A percentile compares a stretch with the other conserved stretches of the same genome.
Conservation (phyloP, 2,329 filamentous ascomycete species). For the Aureobasidium sp. region DNA sequence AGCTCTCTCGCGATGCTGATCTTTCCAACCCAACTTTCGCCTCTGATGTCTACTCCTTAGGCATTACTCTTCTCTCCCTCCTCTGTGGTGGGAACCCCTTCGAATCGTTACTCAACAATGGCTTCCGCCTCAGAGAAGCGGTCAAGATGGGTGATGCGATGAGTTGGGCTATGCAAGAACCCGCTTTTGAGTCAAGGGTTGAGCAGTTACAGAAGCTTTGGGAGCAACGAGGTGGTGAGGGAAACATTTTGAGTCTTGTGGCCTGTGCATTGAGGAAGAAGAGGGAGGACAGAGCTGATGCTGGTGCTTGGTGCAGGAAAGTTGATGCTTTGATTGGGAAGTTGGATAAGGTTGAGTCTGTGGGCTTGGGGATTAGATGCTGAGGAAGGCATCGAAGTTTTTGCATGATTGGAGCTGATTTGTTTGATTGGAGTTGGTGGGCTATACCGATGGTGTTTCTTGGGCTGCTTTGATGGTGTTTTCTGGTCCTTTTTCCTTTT, state of each 20-base stretch:
- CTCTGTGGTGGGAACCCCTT: slow-evolving; percentile 36
- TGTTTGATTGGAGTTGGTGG: no score
- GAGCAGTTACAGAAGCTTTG: slow-evolving; percentile 24
- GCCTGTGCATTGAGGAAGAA: slow-evolving; percentile 30
- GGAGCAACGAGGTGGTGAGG: slow-evolving; percentile 13
- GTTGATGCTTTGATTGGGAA: not conserved
- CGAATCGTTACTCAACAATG: slow-evolving; percentile 29
- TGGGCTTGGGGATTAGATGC: slow-evolving; percentile 1
- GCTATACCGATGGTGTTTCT: not conserved
- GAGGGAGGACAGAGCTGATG: slow-evolving; percentile 20
- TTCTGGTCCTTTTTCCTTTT: no score
- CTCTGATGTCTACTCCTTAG: slow-evolving; percentile 37
- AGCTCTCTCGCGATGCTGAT: slow-evolving; percentile 22
- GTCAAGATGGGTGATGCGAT: slow-evolving; percentile 35
- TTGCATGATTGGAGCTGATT: not conserved
- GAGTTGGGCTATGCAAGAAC: slow-evolving; percentile 30
- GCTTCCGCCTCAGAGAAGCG: slow-evolving; percentile 35
- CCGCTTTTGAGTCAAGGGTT: slow-evolving; percentile 23
- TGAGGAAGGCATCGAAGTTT: not conserved
- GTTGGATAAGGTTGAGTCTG: not conserved
- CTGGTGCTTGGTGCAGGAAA: slow-evolving; percentile 18
- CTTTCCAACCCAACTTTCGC: slow-evolving; percentile 24
- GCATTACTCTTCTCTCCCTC: slow-evolving; percentile 34
- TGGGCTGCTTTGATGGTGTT: not conserved
- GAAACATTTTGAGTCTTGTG: slow-evolving; percentile 28